Base-by-base conservation (phyloP, 148 eudicot species). In the Rhododendron ferrugineum region DNA sequence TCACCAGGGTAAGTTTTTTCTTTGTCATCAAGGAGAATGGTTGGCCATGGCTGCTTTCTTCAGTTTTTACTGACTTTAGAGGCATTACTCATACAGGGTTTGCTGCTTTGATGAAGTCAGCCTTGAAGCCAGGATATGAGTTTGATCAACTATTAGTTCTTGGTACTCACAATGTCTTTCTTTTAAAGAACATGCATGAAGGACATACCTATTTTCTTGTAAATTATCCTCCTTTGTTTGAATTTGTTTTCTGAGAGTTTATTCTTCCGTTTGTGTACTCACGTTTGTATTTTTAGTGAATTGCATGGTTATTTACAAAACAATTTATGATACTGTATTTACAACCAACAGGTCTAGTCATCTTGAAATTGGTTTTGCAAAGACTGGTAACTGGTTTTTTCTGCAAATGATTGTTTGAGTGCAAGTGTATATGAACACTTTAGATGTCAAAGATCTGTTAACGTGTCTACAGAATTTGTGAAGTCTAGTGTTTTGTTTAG, bases 91-190 rank as follows among this genome's bases (percentile, higher is more conserved):
- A 74, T 37, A 73, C 92, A 93, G 96, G 93, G 64, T 92, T 88
- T 88, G 95, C 98, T 86, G 85, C 88, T 82, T 81, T 60, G 68
- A 79, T 97, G 88, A 91, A 92, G 87, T 91, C 95, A 34, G 86
- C 86, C 42, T 87, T 97, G 91, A 97, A 91, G 95, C 94, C 98
- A 80, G 98, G 99, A 87, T 92, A 92, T 86, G 87, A 88, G 84
- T 91, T 97, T 87, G 92, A 97, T 90, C 86, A 92, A 85, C 94
- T 97, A 44, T 90, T 95, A 84, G 95, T 97, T 85, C 93, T 97
- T 75, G 96, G 96, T 93, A 93, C 54, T 83, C 75, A 20, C 54
- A 13, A 20, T 23, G 26, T 54, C 11, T 32, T 78, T 76, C 64
- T 16, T 83, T 60, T 20, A 36, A 13, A 82, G 23, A 20, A 46